Base-by-base conservation (phyloP, 2,329 filamentous ascomycete genomes). In the Diaporthe nobilis region DNA sequence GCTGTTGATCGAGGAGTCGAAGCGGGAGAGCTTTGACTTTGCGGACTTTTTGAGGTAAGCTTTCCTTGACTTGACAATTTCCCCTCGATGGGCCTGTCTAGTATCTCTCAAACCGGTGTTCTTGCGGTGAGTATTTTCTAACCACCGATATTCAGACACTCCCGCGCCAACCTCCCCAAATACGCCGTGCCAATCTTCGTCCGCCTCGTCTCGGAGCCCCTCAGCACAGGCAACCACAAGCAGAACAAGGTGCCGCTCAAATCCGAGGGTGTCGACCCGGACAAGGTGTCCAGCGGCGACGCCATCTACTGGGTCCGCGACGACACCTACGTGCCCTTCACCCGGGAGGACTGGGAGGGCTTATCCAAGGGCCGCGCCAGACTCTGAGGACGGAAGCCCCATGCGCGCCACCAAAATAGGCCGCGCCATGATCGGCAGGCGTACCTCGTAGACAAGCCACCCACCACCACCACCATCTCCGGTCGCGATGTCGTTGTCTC, bases 171-270 rank as follows among this genome's bases (percentile, higher is more conserved):
- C 70, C 85, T 96, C 31, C 94, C 94, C 0, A 89, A 88, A 77
- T 96, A 95, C 80, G 94, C 94, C 0, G 93, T 96, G 1, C 94
- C 94, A 0, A 84, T 95, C 2, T 96, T 96, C 84, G 80, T 95
- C 57, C 87, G 94, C 0, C 83, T 94, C 25, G 88, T 94, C 31
- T 84, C 88, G 57, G 85, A 85, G 49, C 87, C 89, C 74, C 90
- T 88, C 37, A 90, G 92, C 8, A 93, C 91, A 79, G 92, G 94
- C 81, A 96, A 95, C 79, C 93, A 95, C 82, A 96, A 96, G 85
- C 94, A 95, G 84, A 94, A 95, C 81, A 96, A 96, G 82, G 89
- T 92, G 2, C 92, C 92, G 0, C 84, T 95, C 61, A 88, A 92
- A 79, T 89, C 90, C 61, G 92, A 94, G 77, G 93, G 93, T 0